Base-by-base conservation (phyloP, 345 rosid genomes). In the Gossypium turneri region DNA sequence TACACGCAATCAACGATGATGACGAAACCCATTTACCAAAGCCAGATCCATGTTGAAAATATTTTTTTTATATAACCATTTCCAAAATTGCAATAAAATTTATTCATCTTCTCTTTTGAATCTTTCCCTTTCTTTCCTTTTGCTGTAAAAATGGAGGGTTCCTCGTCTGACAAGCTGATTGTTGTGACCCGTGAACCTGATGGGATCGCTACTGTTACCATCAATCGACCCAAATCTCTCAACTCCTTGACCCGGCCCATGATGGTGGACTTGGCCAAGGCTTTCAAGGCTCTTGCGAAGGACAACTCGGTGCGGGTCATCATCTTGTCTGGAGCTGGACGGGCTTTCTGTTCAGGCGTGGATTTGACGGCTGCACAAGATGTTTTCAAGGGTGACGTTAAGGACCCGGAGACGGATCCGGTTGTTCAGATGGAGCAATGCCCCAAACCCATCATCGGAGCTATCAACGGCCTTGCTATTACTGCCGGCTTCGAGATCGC, bases 401-500 rank as follows among this genome's bases (percentile, higher is more conserved):
- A 90, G 85, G 98, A 93, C 75, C 76, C 78, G 68, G 96, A 93
- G 68, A 3, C 85, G 16, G 93, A 95, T 75, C 88, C 89, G 27
- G 89, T 91, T 1, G 80, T 77, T 8, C 98, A 95, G 79, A 95
- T 95, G 98, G 98, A 91, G 64, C 86, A 58, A 22, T 91, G 93
- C 72, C 72, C 80, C 34, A 93, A 90, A 79, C 98, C 96, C 58
- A 91, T 95, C 2, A 90, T 95, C 70, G 98, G 98, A 27, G 99
- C 92, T 4, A 87, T 95, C 45, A 85, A 88, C 77, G 99, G 97
- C 65, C 86, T 90, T 70, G 98, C 97, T 0, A 86, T 91, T 2
- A 95, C 99, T 0, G 98, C 96, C 41, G 99, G 99, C 11, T 93
- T 95, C 62, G 98, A 95, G 75, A 86, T 93, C 60, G 83, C 98